Conservation (phyloP, 2,329 filamentous ascomycete genomes). For the Periconia macrospinosa region DNA sequence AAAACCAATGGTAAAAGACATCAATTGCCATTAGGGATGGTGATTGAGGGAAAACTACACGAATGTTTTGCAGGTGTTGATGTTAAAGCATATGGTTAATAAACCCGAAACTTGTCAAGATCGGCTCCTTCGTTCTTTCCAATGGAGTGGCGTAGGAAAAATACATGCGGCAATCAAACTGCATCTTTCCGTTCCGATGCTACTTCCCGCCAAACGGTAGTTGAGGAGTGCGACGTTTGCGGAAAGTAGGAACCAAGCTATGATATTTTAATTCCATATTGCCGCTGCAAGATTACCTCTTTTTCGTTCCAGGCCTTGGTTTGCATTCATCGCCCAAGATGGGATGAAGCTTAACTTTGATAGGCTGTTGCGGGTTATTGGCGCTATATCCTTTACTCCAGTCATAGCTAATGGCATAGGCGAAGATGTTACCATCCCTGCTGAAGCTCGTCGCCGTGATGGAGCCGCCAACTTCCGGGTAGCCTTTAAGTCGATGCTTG, state of each 20-base stretch:
- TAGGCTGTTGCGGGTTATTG: constrained; percentile 67
- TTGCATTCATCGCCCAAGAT: constrained; percentile 54
- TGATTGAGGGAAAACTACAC: not conserved
- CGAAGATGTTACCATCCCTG: constrained; percentile 67
- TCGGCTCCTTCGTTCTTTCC: not conserved
- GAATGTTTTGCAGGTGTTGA: no score
- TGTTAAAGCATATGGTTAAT: no score
- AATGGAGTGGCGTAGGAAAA: no score
- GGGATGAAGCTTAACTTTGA: constrained; percentile 56
- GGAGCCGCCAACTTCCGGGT: constrained; percentile 64
- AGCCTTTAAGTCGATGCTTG: constrained; percentile 66
- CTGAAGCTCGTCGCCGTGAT: constrained; percentile 95
- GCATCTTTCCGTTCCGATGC: not conserved
- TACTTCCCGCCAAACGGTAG: not conserved
- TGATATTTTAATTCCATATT: not conserved
- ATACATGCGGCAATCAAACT: not conserved
- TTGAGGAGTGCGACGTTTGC: not conserved
- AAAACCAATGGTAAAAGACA: not conserved
- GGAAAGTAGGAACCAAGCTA: not conserved
- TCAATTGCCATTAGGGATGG: not conserved
- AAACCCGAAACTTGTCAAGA: not conserved
- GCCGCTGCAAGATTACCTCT: constrained; percentile 40
- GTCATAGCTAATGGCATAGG: constrained; percentile 84
- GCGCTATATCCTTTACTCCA: constrained; percentile 91
- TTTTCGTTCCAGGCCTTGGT: constrained; percentile 51